Evolutionary conservation across 1,284 basidiomycete species (phyloP).

Genomic region (Puccinia polysora): DNA sequence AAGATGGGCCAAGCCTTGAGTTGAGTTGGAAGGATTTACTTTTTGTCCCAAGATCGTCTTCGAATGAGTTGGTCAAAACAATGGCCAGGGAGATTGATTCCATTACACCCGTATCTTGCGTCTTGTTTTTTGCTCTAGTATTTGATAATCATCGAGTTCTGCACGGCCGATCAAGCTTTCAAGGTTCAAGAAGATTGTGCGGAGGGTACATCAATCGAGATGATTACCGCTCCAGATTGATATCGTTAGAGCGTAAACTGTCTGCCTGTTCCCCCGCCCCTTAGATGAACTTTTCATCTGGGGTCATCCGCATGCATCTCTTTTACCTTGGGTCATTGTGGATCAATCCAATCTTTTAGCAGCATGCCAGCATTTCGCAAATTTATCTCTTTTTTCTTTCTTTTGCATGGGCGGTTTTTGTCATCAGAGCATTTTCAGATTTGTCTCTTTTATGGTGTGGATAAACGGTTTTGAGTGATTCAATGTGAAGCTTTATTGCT

Average conservation of each 20-base stretch:
- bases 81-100: too few relatives aligned
- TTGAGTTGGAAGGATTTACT: conserved; percentile 50
- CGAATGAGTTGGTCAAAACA: not conserved
- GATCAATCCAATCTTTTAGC: too few relatives aligned
- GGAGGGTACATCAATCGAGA: conserved; percentile 91
- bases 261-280: not conserved
- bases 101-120: not conserved
- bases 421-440: too few relatives aligned
- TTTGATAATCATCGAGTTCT: conserved; percentile 91
- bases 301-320: too few relatives aligned
- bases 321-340: too few relatives aligned
- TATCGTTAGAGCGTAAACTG: conserved; percentile 58
- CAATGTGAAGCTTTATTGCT: too few relatives aligned
- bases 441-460: too few relatives aligned
- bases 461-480: too few relatives aligned
- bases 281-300: too few relatives aligned
- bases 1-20: conserved; percentile 77
- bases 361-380: too few relatives aligned
- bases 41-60: not conserved
- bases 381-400: too few relatives aligned
- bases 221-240: conserved; percentile 73
- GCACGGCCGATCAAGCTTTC: conserved; percentile 84
- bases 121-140: conserved; percentile 57
- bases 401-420: too few relatives aligned
- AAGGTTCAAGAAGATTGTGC: conserved; percentile 82